phyloP scores from a whole-genome alignment of 495 filamentous ascomycete species.

The Penicillium canescens region DNA sequence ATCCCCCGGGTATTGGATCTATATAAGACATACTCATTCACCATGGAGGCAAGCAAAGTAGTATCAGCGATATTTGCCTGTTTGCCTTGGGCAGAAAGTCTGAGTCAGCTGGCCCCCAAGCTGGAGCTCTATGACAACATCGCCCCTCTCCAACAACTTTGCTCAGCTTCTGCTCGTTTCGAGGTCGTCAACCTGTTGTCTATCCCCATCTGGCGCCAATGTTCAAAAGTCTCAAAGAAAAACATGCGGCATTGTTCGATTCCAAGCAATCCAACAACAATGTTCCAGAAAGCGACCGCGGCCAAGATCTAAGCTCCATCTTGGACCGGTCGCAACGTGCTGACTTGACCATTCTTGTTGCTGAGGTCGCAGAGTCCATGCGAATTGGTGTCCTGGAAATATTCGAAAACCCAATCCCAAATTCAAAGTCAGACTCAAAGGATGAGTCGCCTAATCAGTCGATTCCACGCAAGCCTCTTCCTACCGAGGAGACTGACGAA shows the following conservation, averaged over 20 bases:
- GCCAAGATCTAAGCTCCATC: slow-evolving; percentile 50
- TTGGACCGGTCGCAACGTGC: slow-evolving; percentile 49
- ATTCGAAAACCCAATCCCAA: slow-evolving; percentile 36
- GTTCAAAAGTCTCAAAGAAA: slow-evolving; percentile 44
- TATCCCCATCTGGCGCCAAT: slow-evolving; percentile 16
- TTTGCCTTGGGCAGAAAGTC: background rate
- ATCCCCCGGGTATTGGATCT: background rate
- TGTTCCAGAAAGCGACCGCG: slow-evolving; percentile 26
- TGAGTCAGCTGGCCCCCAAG: slow-evolving; percentile 5
- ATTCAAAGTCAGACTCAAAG: slow-evolving; percentile 1
- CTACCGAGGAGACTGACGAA: slow-evolving; percentile 9
- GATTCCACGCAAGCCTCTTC: slow-evolving; percentile 1
- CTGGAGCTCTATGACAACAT: slow-evolving; percentile 5
- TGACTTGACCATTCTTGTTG: slow-evolving; percentile 50
- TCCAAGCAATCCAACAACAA: slow-evolving; percentile 23
- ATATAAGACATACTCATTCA: background rate
- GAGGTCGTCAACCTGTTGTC: background rate
- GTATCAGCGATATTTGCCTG: background rate
- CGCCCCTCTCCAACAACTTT: slow-evolving; percentile 4
- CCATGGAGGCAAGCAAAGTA: background rate
- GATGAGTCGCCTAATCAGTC: slow-evolving; percentile 3
- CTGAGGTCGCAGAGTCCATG: slow-evolving; percentile 45
- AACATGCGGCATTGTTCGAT: slow-evolving; percentile 35
- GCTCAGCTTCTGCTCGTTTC: background rate
- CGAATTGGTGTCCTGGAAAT: slow-evolving; percentile 40